Base-by-base conservation (phyloP, 164 flowering plant genomes). In the Saururus chinensis region DNA sequence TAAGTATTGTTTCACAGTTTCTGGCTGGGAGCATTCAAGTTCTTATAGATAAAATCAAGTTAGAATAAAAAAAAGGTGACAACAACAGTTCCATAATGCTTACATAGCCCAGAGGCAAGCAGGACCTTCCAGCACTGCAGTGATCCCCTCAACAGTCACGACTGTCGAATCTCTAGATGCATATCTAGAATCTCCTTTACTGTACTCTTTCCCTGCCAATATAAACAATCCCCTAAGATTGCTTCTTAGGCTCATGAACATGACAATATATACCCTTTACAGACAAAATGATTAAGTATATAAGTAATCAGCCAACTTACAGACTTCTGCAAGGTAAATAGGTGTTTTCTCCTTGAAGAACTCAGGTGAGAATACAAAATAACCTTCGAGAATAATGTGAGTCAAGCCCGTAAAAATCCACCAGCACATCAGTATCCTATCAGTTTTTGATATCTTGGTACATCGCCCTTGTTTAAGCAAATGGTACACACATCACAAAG, bases 151-250 rank as follows among this genome's bases (percentile, higher is more conserved):
- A 58, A 93, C 79, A 52, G 89, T 40, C 70, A 93, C 82, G 45
- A 88, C 71, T 16, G 65, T 90, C 19, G 98, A 53, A 73, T 90
- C 91, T 63, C 96, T 76, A 19, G 72, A 85, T 10, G 79, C 98
- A 66, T 90, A 93, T 74, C 98, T 81, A 48, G 97, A 90, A 74
- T 93, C 98, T 55, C 98, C 98, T 79, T 90, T 93, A 82, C 98
- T 90, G 79, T 93, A 93, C 74, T 92, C 98, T 75, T 92, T 92
- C 96, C 98, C 98, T 92, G 81, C 26, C 57, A 75, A 10, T 25
- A 6, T 35, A 30, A 30, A 6, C 14, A 23, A 51, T 52, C 11
- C 26, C 26, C 22, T 23, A 24, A 55, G 13, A 12, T 37, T 56
- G 22, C 40, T n/a, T 17, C 23, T 51, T 35, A 51, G 40, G 49